phyloP scores from a whole-genome alignment of 225 moss, liverwort and hornwort genomes.

The Physcomitrellopsis africana region DNA sequence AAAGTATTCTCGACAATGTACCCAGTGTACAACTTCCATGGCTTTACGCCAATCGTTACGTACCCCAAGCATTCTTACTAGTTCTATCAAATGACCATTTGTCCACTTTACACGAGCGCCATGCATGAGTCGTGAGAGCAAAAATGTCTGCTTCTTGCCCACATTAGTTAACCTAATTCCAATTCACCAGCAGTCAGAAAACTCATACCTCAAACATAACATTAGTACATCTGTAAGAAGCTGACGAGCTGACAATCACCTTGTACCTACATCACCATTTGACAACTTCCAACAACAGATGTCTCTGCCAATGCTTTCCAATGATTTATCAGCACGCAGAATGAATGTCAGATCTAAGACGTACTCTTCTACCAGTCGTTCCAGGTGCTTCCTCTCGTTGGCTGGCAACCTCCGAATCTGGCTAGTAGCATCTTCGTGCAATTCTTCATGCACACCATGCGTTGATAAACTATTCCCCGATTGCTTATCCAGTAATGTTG shows the following conservation, averaged over 20 bases:
- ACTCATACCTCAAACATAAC: constrained; percentile 7
- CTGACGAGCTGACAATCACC: background rate
- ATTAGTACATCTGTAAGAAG: background rate
- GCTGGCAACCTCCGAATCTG: constrained; percentile 45
- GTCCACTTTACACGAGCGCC: constrained; percentile 91
- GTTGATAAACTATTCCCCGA: constrained; percentile 12
- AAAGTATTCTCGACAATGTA: constrained; percentile 73
- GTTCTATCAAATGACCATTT: constrained; percentile 65
- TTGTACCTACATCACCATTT: background rate
- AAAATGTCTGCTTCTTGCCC: constrained; percentile 65
- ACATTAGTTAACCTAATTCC: constrained; percentile 58
- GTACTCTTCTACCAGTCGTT: constrained; percentile 88
- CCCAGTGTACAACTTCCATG: constrained; percentile 86
- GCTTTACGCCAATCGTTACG: constrained; percentile 88
- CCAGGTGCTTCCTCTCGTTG: constrained; percentile 76
- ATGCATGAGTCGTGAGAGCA: constrained; percentile 77
- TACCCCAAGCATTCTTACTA: constrained; percentile 78
- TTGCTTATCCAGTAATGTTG: constrained; percentile 39
- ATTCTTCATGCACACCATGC: constrained; percentile 27
- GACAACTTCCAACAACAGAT: background rate
- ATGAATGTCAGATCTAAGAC: constrained; percentile 25
- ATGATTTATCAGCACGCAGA: background rate
- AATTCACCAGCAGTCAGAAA: constrained; percentile 20
- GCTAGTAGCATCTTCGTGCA: constrained; percentile 53
- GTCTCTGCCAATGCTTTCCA: background rate